These are phyloP conservation scores for Hydrangea macrophylla DNA, from an alignment of 148 eudicot species.

Conservation along the genomic window DNA sequence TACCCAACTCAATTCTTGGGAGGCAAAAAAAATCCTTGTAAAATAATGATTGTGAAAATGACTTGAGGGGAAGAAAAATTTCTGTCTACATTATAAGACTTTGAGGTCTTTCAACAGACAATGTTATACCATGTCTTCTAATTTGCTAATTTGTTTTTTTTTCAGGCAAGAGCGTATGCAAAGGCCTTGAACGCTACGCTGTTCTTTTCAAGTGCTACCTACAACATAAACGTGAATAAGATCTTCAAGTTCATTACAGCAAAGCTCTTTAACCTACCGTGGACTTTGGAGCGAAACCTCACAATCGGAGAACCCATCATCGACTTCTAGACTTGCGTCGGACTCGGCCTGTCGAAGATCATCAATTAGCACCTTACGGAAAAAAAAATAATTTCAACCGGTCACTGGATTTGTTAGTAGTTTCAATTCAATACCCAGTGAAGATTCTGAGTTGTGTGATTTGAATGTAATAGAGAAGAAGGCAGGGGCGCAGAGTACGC, in stretches of 20 bases:
- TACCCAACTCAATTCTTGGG: background rate
- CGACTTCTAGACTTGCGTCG: conserved; percentile 30
- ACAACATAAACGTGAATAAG: conserved; percentile 74
- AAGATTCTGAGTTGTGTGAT: conserved; percentile 21
- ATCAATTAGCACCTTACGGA: background rate
- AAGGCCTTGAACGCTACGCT: conserved; percentile 55
- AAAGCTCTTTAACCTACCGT: conserved; percentile 56
- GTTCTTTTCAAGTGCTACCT: conserved; percentile 57
- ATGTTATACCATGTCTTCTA: too few relatives aligned
- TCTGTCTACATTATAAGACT: too few relatives aligned
- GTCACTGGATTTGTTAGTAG: conserved; percentile 10
- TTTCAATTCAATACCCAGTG: background rate
- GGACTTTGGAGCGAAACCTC: conserved; percentile 58
- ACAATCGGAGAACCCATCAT: conserved; percentile 67
- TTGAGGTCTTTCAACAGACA: too few relatives aligned
- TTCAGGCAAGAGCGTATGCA: conserved; percentile 65
- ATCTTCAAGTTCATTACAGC: conserved; percentile 66
- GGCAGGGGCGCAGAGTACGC: background rate
- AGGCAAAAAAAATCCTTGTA: background rate
- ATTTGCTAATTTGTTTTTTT: too few relatives aligned
- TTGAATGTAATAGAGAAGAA: background rate
- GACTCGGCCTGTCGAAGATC: background rate
- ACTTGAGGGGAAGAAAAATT: background rate
- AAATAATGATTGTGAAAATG: background rate
- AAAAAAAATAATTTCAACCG: conserved; percentile 11